phyloP scores from a whole-genome alignment of 2,329 filamentous ascomycete genomes.

The Botrytis galanthina region DNA sequence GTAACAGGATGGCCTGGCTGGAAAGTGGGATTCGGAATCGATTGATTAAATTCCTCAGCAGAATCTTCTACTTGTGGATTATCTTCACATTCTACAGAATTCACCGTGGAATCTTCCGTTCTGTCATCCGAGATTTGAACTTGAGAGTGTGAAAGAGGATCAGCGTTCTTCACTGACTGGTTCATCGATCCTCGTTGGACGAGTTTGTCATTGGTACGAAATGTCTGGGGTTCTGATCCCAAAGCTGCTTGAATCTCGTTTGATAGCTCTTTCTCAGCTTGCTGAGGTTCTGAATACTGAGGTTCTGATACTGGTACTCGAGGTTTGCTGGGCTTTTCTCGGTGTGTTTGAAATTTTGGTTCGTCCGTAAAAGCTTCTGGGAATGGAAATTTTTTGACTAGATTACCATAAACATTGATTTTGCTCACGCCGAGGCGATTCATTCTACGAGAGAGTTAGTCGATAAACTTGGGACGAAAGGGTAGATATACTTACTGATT shows the following conservation, averaged over 20 bases:
- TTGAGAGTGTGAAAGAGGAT: not conserved
- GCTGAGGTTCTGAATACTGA: not conserved
- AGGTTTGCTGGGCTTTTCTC: not conserved
- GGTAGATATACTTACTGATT: not conserved
- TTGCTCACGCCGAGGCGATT: constrained; percentile 2
- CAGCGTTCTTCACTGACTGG: not conserved
- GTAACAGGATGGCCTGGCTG: not conserved
- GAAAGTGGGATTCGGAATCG: not conserved
- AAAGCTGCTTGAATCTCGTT: not conserved
- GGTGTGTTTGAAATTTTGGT: not conserved
- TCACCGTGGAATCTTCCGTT: not conserved
- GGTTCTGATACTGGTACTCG: not conserved
- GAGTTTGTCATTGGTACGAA: not conserved
- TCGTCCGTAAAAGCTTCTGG: not conserved
- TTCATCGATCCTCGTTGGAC: not conserved
- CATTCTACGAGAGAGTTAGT: not conserved
- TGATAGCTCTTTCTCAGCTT: not conserved
- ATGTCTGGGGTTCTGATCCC: not conserved
- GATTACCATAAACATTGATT: not conserved
- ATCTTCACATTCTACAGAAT: not conserved
- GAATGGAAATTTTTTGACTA: not conserved
- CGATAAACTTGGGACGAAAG: not conserved
- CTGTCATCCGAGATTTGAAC: not conserved
- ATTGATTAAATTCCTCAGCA: not conserved
- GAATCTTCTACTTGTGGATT: not conserved